Conservation (phyloP, 2,329 filamentous ascomycete genomes). For the Hymenoscyphus albidus region DNA sequence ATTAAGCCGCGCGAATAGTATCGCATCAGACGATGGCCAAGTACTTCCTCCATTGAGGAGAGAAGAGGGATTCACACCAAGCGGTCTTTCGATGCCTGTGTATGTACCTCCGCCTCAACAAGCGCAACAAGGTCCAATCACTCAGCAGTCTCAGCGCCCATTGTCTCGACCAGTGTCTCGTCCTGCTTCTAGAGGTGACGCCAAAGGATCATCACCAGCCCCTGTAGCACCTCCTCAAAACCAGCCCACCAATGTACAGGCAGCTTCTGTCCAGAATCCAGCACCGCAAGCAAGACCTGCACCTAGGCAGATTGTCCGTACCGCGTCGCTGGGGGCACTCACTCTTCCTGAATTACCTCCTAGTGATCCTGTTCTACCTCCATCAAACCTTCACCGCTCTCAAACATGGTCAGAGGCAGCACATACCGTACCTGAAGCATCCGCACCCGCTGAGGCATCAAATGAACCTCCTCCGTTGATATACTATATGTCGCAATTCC, state of each 20-base stretch:
- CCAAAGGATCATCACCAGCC: not conserved
- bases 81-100: conserved; percentile 7
- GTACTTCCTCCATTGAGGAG: conserved; percentile 24
- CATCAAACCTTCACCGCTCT: conserved; percentile 38
- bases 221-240: not conserved
- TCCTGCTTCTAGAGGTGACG: not conserved
- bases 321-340: conserved; percentile 32
- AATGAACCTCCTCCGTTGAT: conserved; percentile 1
- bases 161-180: not conserved
- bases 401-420: conserved; percentile 46
- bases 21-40: conserved; percentile 32
- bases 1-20: conserved; percentile 31
- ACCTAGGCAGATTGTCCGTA: conserved; percentile 35
- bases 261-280: not conserved
- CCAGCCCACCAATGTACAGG: conserved; percentile 4
- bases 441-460: conserved; percentile 10
- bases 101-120: conserved; percentile 2
- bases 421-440: conserved; percentile 38
- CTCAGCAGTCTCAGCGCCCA: conserved; percentile 2
- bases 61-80: conserved; percentile 16
- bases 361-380: conserved; percentile 49
- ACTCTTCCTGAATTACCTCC: conserved; percentile 40
- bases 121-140: not conserved
- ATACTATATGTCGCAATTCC: conserved; percentile 6
- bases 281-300: conserved; percentile 40